Percentiles rank a stretch among this genome's conserved stretches.
Evolutionary conservation across 73 alveolate species (phyloP).

Genomic region (Loxodes magnus): DNA sequence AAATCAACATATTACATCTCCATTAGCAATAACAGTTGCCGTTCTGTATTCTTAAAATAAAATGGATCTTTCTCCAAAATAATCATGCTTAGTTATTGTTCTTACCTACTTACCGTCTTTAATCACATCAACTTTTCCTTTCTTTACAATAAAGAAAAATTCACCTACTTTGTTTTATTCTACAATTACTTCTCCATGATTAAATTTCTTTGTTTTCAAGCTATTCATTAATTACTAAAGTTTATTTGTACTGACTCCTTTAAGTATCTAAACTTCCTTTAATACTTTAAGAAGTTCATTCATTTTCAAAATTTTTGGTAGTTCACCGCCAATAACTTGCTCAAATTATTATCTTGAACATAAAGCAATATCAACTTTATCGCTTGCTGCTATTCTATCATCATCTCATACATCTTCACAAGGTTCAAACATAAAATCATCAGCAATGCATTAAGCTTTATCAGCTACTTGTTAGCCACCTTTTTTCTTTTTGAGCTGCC

Average conservation of each 20-base stretch:
- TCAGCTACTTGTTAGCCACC: too few species aligned
- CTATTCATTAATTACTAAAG: neutral
- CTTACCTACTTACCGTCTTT: neutral
- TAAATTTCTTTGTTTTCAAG: neutral
- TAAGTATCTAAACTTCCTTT: neutral
- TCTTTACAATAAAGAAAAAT: slow-evolving; percentile 1
- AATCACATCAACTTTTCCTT: slow-evolving; percentile 5
- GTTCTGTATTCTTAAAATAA: slow-evolving; percentile 6
- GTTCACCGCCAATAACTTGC: slow-evolving; percentile 1
- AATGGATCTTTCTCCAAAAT: slow-evolving; percentile 13
- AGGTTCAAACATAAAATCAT: too few species aligned
- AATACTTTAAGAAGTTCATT: neutral
- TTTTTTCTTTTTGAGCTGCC: too few species aligned
- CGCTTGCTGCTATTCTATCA: too few species aligned
- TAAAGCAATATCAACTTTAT: neutral
- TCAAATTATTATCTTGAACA: neutral
- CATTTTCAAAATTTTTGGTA: neutral
- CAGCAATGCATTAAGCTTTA: too few species aligned
- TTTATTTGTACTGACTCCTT: neutral
- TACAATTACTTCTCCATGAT: slow-evolving; percentile 2
- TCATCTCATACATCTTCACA: too few species aligned
- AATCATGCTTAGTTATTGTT: neutral
- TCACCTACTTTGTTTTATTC: slow-evolving; percentile 9
- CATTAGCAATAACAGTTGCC: slow-evolving; percentile 11
- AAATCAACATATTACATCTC: slow-evolving; percentile 17